Percentiles rank a stretch among this genome's conserved stretches.
Evolutionary conservation across 176 grass and related monocot species (phyloP).

Genomic region (Themeda triandra): DNA sequence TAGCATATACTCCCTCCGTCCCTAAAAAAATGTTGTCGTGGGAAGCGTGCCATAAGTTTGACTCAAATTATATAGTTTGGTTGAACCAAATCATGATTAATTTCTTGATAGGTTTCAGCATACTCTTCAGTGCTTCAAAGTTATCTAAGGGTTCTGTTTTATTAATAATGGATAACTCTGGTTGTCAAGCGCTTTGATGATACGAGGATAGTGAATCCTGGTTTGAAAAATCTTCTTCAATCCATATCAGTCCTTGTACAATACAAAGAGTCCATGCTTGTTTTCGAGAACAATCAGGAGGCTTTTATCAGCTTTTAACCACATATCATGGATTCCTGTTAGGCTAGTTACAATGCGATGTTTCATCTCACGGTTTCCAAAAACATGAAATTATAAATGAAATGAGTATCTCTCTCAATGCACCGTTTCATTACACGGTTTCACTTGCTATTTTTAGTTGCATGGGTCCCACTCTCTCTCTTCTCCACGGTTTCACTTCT

Average conservation of each 20-base stretch:
- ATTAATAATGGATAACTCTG: conserved; percentile 60
- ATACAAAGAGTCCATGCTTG: conserved; percentile 74
- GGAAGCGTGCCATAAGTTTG: too few species aligned
- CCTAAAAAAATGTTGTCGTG: too few species aligned
- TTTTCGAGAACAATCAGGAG: conserved; percentile 83
- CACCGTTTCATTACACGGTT: too few species aligned
- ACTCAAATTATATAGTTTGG: neutral
- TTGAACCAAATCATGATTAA: neutral
- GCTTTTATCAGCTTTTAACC: conserved; percentile 79
- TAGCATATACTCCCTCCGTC: too few species aligned
- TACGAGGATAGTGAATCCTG: conserved; percentile 64
- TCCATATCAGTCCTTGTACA: conserved; percentile 83
- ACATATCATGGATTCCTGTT: conserved; percentile 87
- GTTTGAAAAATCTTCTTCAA: conserved; percentile 75
- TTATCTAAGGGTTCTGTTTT: conserved; percentile 24
- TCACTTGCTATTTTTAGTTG: too few species aligned
- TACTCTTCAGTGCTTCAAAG: neutral
- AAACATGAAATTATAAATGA: too few species aligned
- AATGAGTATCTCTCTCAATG: too few species aligned
- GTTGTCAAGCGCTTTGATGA: conserved; percentile 87
- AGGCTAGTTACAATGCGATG: too few species aligned
- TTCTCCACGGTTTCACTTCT: too few species aligned
- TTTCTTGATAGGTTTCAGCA: neutral
- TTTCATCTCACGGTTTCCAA: too few species aligned
- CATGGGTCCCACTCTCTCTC: too few species aligned